Conservation (phyloP, 2,329 filamentous ascomycete genomes). For the Neodidymelliopsis sp. region DNA sequence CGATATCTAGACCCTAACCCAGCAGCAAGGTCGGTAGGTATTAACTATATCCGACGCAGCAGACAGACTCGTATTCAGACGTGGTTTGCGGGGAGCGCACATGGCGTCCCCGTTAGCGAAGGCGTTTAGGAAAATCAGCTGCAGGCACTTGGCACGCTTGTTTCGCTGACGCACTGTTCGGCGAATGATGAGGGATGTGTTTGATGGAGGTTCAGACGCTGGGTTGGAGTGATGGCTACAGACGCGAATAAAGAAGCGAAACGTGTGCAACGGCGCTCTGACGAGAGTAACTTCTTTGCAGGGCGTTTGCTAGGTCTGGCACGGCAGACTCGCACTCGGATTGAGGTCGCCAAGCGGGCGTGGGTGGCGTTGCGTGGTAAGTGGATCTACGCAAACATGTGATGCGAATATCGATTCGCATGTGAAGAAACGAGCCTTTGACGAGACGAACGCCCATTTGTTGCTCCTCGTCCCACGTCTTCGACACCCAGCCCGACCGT, state of each 20-base stretch:
- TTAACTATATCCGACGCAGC: too few relatives aligned
- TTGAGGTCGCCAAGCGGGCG: conserved; percentile 18
- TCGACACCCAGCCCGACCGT: conserved; percentile 10
- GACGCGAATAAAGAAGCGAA: not conserved
- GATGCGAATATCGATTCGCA: conserved; percentile 28
- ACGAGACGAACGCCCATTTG: conserved; percentile 31
- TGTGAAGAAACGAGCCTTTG: conserved; percentile 32
- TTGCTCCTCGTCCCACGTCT: conserved; percentile 18
- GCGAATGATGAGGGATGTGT: too few relatives aligned
- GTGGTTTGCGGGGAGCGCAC: conserved; percentile 14
- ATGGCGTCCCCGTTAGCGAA: conserved; percentile 12
- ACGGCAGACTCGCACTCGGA: conserved; percentile 1
- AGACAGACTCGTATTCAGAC: too few relatives aligned
- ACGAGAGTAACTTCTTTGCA: too few relatives aligned
- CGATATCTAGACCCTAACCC: too few relatives aligned
- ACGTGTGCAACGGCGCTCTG: conserved; percentile 7
- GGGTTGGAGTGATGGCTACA: too few relatives aligned
- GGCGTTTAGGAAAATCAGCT: not conserved
- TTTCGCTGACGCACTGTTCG: too few relatives aligned
- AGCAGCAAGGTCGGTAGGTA: too few relatives aligned
- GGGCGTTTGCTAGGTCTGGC: too few relatives aligned
- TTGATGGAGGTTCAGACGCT: too few relatives aligned
- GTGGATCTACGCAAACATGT: conserved; percentile 25
- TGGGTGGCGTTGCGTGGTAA: conserved; percentile 25
- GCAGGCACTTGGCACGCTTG: conserved; percentile 10